Conservation (phyloP, 129 eudicot genomes). For the Escallonia herrerae region DNA sequence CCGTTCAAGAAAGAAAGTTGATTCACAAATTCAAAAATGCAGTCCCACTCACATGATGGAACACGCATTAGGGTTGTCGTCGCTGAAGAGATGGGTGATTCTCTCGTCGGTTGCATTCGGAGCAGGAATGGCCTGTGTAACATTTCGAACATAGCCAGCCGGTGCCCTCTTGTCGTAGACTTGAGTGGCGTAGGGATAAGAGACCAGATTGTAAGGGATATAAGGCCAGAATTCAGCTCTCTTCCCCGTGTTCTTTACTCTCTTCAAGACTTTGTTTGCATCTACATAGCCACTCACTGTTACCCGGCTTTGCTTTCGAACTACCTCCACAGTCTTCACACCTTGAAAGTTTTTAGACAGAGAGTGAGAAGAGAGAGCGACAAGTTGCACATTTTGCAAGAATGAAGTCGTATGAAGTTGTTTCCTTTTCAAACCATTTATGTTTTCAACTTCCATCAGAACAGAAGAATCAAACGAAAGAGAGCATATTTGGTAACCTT, state of each 20-base stretch:
- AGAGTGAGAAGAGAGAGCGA: neutral
- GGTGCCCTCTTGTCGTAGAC: constrained; percentile 92
- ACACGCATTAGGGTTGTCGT: constrained; percentile 89
- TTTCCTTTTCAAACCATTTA: too few species aligned
- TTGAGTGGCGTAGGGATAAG: constrained; percentile 47
- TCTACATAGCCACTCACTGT: constrained; percentile 68
- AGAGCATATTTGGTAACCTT: constrained; percentile 34
- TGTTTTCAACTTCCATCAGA: too few species aligned
- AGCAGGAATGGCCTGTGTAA: constrained; percentile 47
- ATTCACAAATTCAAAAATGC: constrained; percentile 2
- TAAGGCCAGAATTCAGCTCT: constrained; percentile 97
- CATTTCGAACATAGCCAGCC: constrained; percentile 72
- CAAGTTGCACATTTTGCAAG: neutral
- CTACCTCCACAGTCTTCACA: constrained; percentile 59
- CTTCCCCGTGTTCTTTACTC: constrained; percentile 72
- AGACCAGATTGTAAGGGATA: constrained; percentile 62
- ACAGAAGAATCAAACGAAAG: too few species aligned
- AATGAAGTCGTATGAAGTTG: too few species aligned
- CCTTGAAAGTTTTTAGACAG: constrained; percentile 24
- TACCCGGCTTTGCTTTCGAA: constrained; percentile 66
- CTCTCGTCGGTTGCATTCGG: constrained; percentile 51
- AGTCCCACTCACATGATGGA: constrained; percentile 55
- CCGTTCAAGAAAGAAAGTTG: neutral
- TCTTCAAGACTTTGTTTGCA: constrained; percentile 66
- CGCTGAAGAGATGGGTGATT: constrained; percentile 59